These are phyloP conservation scores for Phytophthora kernoviae DNA, from an alignment of 352 stramenopile species.

Conservation along the genomic window DNA sequence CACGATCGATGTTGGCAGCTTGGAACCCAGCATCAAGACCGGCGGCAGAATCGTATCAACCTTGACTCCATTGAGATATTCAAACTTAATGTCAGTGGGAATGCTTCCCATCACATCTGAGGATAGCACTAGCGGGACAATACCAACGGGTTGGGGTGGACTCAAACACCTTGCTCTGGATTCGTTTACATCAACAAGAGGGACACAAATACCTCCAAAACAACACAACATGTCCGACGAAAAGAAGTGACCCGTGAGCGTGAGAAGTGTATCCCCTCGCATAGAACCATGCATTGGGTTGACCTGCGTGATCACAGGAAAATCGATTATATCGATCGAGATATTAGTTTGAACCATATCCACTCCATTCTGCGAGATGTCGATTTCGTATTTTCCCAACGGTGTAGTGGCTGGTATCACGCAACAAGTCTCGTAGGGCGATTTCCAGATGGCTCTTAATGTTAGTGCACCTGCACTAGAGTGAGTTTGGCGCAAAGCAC, in stretches of 20 bases:
- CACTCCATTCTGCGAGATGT: slow-evolving; percentile 32
- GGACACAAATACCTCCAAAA: slow-evolving; percentile 43
- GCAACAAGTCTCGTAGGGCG: slow-evolving; percentile 31
- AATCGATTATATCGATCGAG: slow-evolving; percentile 27
- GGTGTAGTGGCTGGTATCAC: slow-evolving; percentile 6
- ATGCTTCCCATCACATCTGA: slow-evolving; percentile 13
- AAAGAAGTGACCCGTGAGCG: slow-evolving; percentile 35
- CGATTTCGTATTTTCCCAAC: slow-evolving; percentile 27
- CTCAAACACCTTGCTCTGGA: slow-evolving; percentile 29
- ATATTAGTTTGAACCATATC: slow-evolving; percentile 13
- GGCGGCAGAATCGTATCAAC: slow-evolving; percentile 26
- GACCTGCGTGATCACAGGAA: slow-evolving; percentile 26
- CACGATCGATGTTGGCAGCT: slow-evolving; percentile 18
- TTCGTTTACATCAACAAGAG: slow-evolving; percentile 16
- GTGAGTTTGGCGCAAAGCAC: slow-evolving; percentile 16
- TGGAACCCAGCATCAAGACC: slow-evolving; percentile 34
- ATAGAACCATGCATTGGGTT: slow-evolving; percentile 25
- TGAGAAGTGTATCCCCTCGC: slow-evolving; percentile 27
- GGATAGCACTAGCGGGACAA: slow-evolving; percentile 19
- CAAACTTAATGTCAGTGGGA: slow-evolving; percentile 23
- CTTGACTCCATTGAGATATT: slow-evolving; percentile 18
- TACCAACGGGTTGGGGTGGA: slow-evolving; percentile 15
- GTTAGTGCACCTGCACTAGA: slow-evolving; percentile 1
- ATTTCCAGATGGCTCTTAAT: slow-evolving; percentile 33
- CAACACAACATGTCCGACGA: slow-evolving; percentile 43